Evolutionary conservation across 106 monocot species (phyloP), one percentile per base, ranked within the genome.

Genomic region (Alisma plantagoaquatica): DNA sequence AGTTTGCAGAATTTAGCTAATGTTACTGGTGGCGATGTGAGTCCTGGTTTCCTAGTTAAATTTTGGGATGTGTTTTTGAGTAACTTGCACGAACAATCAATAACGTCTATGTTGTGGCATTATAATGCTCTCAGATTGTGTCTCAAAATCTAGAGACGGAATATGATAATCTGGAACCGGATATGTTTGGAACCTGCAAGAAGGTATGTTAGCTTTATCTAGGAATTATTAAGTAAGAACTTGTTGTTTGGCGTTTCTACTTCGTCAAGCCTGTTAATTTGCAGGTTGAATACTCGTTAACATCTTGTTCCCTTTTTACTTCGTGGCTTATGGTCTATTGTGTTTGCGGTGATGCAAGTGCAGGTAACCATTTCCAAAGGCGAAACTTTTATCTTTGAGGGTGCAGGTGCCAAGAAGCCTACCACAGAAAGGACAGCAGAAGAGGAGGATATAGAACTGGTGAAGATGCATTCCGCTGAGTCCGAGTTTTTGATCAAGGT

Each of bases 371-470:
- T 60, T 32, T 60, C 46, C 20, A 48, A 60, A 32, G 47, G 18
- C 6, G 47, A 60, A 21, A 32, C 46, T 22, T 30, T 60, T 31
- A 60, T 60, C 31, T 17, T 46, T 22, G 60, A 60, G 46, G 60
- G 60, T 60, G 60, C 60, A 14, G 60, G 60, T 27, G 60, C 45
- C 2, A 60, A 29, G 47, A 60, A 60, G 31, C 45, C 60, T 48
- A 60, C 60, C 10, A 46, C 46, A 60, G 60, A 60, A 47, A 60
- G 14, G 46, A 60, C 31, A 22, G 60, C 60, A 15, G 60, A 60
- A 23, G 60, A 60, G 31, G n/a, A 60, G 29, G 60, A 60, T 47
- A 60, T 60, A 31, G 60, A 60, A 47, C 6, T 60, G 18, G 60
- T 60, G 60, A 60, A 60, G 20, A 60, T 60, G 60, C 60, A 60